Evolutionary conservation across 1,284 basidiomycete species (phyloP), one percentile per base, ranked within the genome.

Genomic region (Phaffia rhodozyma): DNA sequence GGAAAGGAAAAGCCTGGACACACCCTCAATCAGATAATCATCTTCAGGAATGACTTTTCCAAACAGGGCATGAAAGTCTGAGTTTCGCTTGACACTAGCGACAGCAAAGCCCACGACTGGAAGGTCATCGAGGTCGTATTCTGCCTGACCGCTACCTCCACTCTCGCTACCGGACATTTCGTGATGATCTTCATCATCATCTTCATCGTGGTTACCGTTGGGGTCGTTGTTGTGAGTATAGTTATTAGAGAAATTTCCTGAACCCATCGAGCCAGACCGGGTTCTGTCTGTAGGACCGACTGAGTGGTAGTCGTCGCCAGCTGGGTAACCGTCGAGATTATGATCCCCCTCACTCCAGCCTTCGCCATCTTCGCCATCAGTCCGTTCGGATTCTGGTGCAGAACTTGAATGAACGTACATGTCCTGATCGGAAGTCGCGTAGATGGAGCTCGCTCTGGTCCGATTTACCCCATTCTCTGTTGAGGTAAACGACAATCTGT

Each of bases 11-110:
- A 34, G 4, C 32, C 9, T 29, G 16, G 27, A 73, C 81, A 69
- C 72, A 91, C 91, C 92, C 77, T 98, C 94, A 71, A 99, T 98
- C 60, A 98, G 81, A 78, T 97, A 97, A 76, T 98, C 94, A 13
- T 91, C 93, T 72, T 96, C 91, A 3, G 93, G 91, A 21, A 97
- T 74, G 38, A 67, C 85, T 29, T 78, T 83, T 5, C 84, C 82
- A 75, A 98, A 98, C 70, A 97, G 76, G 63, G 89, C 86, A 72
- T 98, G 94, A 75, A 99, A 99, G 71, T 98, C 96, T 9, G 86
- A 83, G 72, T 98, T 97, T 62, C 94, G 80, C 74, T 91, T 91
- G 70, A 86, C 91, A 74, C 90, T 96, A 7, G 94, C 94, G 16
- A 98, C 93, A 0, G 96, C 94, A 74, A 97, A 98, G 2, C 94